Evolutionary conservation across 352 stramenopile species (phyloP).

Genomic region (Pythium rhizo-oryzae): DNA sequence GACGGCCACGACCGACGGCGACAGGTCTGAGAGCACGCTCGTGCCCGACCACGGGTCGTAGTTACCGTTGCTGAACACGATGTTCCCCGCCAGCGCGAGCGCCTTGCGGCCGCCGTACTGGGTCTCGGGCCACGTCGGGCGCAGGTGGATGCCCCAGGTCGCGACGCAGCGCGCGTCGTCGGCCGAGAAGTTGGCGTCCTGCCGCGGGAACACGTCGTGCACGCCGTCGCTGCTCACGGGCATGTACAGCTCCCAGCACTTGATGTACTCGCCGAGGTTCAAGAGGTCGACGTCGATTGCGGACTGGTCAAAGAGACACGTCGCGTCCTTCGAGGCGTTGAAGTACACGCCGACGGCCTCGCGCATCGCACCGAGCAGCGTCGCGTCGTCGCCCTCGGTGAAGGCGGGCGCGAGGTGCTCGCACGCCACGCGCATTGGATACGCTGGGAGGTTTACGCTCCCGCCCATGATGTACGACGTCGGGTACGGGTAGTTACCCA

Average conservation of each 20-base stretch:
- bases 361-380: slow-evolving; percentile 57
- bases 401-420: slow-evolving; percentile 54
- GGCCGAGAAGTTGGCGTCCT: slow-evolving; percentile 3
- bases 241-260: slow-evolving; percentile 80
- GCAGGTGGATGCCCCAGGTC: slow-evolving; percentile 64
- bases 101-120: slow-evolving; percentile 75
- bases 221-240: slow-evolving; percentile 62
- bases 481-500: slow-evolving; percentile 97
- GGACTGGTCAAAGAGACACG: background rate
- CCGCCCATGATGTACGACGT: slow-evolving; percentile 92
- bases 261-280: slow-evolving; percentile 46
- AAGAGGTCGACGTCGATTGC: background rate
- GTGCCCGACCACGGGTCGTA: slow-evolving; percentile 93
- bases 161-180: slow-evolving; percentile 65
- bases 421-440: slow-evolving; percentile 89
- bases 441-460: slow-evolving; percentile 83
- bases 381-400: slow-evolving; percentile 30
- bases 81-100: slow-evolving; percentile 75
- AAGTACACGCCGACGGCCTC: slow-evolving; percentile 79
- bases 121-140: slow-evolving; percentile 65
- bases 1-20: slow-evolving; percentile 61
- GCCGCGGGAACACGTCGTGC: slow-evolving; percentile 78
- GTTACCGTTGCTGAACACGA: slow-evolving; percentile 95
- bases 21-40: slow-evolving; percentile 74
- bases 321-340: slow-evolving; percentile 60